Evolutionary conservation across 2,329 filamentous ascomycete species (phyloP).

Genomic region (Cladosporium sp.): DNA sequence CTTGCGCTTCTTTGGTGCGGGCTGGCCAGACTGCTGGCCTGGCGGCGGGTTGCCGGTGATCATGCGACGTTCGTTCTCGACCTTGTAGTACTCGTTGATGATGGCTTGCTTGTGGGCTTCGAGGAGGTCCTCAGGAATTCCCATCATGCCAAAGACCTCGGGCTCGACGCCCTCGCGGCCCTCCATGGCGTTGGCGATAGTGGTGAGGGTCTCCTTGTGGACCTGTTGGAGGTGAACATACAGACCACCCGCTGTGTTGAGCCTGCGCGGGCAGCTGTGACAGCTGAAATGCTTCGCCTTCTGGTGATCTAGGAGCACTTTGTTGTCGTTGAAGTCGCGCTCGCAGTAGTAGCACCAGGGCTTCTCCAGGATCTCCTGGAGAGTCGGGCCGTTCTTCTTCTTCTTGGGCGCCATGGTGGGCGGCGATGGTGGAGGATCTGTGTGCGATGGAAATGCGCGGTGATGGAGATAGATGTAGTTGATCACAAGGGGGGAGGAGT

Average conservation of each 20-base stretch:
- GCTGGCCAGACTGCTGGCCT: constrained; percentile 19
- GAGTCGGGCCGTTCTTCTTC: constrained; percentile 58
- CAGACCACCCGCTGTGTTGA: constrained; percentile 94
- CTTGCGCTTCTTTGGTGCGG: constrained; percentile 58
- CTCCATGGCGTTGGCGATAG: constrained; percentile 87
- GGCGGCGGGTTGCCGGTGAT: constrained; percentile 80
- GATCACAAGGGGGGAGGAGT: too few species aligned
- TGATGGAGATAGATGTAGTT: too few species aligned
- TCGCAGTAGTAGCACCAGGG: constrained; percentile 99
- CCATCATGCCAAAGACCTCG: constrained; percentile 98
- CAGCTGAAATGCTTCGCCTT: constrained; percentile 99
- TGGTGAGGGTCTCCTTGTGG: constrained; percentile 85
- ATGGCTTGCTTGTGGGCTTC: constrained; percentile 83
- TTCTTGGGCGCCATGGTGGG: neutral
- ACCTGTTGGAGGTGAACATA: constrained; percentile 98
- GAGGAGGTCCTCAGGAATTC: constrained; percentile 81
- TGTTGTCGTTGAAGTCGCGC: constrained; percentile 95
- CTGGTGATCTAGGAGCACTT: constrained; percentile 94
- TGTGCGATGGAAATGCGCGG: too few species aligned
- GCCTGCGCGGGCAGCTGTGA: constrained; percentile 77
- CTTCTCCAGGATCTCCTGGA: constrained; percentile 82
- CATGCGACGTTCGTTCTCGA: constrained; percentile 75
- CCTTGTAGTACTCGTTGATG: constrained; percentile 78
- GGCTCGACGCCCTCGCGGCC: constrained; percentile 82
- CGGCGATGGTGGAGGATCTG: neutral